These are phyloP conservation scores for Rubia yunnanensis DNA, from an alignment of 257 asterid genomes.

Conservation along the genomic window DNA sequence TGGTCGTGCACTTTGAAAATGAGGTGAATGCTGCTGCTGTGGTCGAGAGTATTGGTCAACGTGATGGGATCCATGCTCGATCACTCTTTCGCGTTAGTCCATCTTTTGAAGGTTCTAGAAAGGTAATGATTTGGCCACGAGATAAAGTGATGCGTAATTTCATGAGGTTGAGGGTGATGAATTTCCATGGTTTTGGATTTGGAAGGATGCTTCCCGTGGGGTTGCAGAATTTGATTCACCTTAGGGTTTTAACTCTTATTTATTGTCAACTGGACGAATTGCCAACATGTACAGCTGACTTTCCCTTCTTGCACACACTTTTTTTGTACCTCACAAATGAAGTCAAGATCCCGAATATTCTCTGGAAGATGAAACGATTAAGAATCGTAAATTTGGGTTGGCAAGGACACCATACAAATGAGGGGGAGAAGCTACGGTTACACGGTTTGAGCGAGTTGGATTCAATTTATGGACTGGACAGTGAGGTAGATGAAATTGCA, in stretches of 20 bases:
- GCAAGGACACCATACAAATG: neutral
- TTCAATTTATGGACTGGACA: neutral
- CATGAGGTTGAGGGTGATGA: neutral
- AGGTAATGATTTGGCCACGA: neutral
- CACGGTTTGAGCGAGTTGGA: conserved; percentile 1
- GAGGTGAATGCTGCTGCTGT: neutral
- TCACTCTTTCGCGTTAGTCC: neutral
- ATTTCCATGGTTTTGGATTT: neutral
- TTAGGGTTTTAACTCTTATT: neutral
- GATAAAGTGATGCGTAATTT: neutral
- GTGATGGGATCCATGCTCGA: neutral
- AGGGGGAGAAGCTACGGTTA: neutral
- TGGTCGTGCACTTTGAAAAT: neutral
- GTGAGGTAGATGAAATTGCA: conserved; percentile 2
- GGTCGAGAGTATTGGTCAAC: neutral
- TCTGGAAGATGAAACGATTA: conserved; percentile 6
- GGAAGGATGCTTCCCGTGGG: neutral
- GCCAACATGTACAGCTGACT: conserved; percentile 1
- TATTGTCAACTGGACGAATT: neutral
- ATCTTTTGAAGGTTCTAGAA: neutral
- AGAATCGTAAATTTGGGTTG: neutral
- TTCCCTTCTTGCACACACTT: conserved; percentile 2
- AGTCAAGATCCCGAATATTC: neutral
- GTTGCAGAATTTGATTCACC: neutral
- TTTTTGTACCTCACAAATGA: neutral